These are phyloP conservation scores for Euphorbia pulcherrima DNA, from an alignment of 345 rosid species.

Conservation along the genomic window DNA sequence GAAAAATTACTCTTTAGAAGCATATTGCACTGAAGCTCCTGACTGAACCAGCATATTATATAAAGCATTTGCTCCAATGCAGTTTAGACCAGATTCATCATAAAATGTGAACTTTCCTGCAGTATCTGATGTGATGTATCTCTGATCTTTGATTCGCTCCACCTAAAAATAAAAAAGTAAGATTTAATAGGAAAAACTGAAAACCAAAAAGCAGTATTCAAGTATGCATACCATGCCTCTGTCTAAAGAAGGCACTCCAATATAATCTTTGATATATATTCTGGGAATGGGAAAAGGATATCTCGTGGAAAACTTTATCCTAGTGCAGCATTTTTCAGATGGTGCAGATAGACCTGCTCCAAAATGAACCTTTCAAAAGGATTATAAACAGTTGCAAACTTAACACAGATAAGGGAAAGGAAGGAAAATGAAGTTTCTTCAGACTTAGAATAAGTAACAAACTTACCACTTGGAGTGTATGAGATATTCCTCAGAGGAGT, in stretches of 20 bases:
- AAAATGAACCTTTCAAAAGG: constrained; percentile 19
- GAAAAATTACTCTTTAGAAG: constrained; percentile 57
- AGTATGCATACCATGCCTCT: constrained; percentile 43
- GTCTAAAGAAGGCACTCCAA: constrained; percentile 48
- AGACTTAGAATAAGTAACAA: constrained; percentile 11
- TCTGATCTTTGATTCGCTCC: constrained; percentile 38
- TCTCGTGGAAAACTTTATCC: constrained; percentile 50
- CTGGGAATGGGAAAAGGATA: constrained; percentile 58
- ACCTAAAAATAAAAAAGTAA: constrained; percentile 34
- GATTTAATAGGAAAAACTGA: constrained; percentile 7
- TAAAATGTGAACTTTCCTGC: constrained; percentile 57
- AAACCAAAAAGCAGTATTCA: constrained; percentile 5
- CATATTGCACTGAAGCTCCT: constrained; percentile 64
- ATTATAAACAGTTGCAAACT: constrained; percentile 12
- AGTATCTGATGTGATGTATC: constrained; percentile 43
- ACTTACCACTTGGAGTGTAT: constrained; percentile 47
- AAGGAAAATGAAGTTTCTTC: no score
- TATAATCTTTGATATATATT: constrained; percentile 61
- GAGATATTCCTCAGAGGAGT: constrained; percentile 50
- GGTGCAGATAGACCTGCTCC: constrained; percentile 54
- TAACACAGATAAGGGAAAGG: no score
- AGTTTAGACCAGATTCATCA: constrained; percentile 46
- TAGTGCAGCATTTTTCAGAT: constrained; percentile 37
- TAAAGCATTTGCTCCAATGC: constrained; percentile 55
- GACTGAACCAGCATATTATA: constrained; percentile 50